Evolutionary conservation across 2,329 filamentous ascomycete species (phyloP).

Genomic region (Peltaster fructicola): DNA sequence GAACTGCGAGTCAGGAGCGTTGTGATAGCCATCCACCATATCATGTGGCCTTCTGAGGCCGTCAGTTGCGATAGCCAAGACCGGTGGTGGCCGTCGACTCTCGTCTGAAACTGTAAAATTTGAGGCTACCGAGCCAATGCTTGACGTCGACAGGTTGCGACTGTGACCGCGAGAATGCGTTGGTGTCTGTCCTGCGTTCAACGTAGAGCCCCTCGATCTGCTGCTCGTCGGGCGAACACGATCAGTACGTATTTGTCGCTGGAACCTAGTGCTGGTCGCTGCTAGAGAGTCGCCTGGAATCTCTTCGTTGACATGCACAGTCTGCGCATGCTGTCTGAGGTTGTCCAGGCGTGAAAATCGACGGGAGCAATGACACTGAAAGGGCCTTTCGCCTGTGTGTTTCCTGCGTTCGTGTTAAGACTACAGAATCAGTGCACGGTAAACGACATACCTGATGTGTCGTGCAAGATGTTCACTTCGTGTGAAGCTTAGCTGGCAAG

Average conservation of each 20-base stretch:
- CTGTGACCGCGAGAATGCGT: constrained; percentile 62
- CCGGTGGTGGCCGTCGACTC: constrained; percentile 54
- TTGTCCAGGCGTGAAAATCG: constrained; percentile 92
- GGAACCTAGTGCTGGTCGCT: constrained; percentile 79
- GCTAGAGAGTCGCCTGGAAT: constrained; percentile 88
- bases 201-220: constrained; percentile 60
- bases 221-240: constrained; percentile 51
- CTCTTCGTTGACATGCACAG: constrained; percentile 92
- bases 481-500: constrained; percentile 87
- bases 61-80: constrained; percentile 66
- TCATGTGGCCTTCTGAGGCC: no score
- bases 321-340: constrained; percentile 88
- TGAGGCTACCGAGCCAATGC: constrained; percentile 59
- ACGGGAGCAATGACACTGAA: constrained; percentile 86
- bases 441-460: constrained; percentile 63
- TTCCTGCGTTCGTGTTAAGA: constrained; percentile 42
- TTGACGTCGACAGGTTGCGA: constrained; percentile 72
- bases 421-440: constrained; percentile 1
- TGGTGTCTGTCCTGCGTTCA: constrained; percentile 44
- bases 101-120: constrained; percentile 50
- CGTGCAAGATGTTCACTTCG: constrained; percentile 87
- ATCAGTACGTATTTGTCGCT: constrained; percentile 79
- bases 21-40: no score
- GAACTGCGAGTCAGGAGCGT: constrained; percentile 41
- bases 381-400: constrained; percentile 92